These are phyloP conservation scores for Bruguiera hainesii DNA, from an alignment of 441 rosid genomes.

Conservation along the genomic window DNA sequence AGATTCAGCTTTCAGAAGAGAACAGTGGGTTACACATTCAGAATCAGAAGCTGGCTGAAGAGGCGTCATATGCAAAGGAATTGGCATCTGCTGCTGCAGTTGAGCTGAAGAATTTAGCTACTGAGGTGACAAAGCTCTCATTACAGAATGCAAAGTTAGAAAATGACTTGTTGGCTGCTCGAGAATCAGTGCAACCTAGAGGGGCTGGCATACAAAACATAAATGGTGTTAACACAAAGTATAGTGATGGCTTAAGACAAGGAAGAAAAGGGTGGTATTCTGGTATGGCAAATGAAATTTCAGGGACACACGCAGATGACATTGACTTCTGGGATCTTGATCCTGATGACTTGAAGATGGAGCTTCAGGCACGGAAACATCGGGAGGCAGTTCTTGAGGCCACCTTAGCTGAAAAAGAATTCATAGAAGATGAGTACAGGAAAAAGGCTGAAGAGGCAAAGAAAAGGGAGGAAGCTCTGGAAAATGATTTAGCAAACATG, in stretches of 20 bases:
- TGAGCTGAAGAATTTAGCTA: slow-evolving; percentile 93
- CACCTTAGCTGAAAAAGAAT: slow-evolving; percentile 76
- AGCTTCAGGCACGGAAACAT: slow-evolving; percentile 86
- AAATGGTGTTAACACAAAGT: slow-evolving; percentile 58
- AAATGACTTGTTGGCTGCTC: slow-evolving; percentile 66
- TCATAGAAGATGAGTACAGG: slow-evolving; percentile 71
- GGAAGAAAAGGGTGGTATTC: slow-evolving; percentile 79
- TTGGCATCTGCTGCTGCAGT: slow-evolving; percentile 99
- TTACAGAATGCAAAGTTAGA: slow-evolving; percentile 82
- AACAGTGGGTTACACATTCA: slow-evolving; percentile 76
- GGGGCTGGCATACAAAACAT: slow-evolving; percentile 32
- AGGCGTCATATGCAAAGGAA: slow-evolving; percentile 96
- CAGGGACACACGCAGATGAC: slow-evolving; percentile 50
- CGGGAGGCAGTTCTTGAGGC: slow-evolving; percentile 87
- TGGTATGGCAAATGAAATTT: slow-evolving; percentile 52
- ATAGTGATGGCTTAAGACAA: slow-evolving; percentile 50
- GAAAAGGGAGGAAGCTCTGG: slow-evolving; percentile 85
- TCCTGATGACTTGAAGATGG: slow-evolving; percentile 75
- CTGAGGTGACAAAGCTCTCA: slow-evolving; percentile 90
- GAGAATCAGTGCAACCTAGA: slow-evolving; percentile 65
- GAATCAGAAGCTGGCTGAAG: slow-evolving; percentile 89
- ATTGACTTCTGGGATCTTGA: slow-evolving; percentile 77
- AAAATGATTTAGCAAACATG: slow-evolving; percentile 97
- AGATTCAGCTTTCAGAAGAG: slow-evolving; percentile 77
- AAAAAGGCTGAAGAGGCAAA: slow-evolving; percentile 80